Base-by-base conservation (phyloP, 257 asterid species). In the Fraxinus excelsior region DNA sequence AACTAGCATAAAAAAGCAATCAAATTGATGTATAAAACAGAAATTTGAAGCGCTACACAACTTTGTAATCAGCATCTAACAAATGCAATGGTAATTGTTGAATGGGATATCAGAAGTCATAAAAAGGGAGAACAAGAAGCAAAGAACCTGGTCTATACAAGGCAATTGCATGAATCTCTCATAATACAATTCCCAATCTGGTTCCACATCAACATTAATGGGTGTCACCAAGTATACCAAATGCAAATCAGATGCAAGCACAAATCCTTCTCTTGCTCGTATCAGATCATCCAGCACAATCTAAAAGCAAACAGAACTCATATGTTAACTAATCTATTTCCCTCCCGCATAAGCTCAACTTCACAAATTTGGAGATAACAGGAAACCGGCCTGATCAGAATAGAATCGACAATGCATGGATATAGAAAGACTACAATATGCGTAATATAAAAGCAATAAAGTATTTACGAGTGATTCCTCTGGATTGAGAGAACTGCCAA, bases 251-350 rank as follows among this genome's bases (percentile, higher is more conserved):
- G 99, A 95, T 72, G 99, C 98, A 25, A 95, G 91, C 72, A 95
- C 98, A 84, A 95, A 95, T n/a, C 98, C 99, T 86, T 95, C 96
- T 83, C 99, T 90, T 68, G 99, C 99, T 87, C 99, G 89, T 66
- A 86, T 44, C 83, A 95, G 91, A 90, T 95, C 98, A 79, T 93
- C 98, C 85, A 95, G 89, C 87, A 95, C 99, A 85, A 95, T 83
- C 99, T 95, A 83, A 88, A 35, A 81, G 42, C 5, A 70, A 51
- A 66, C 72, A 78, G 82, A 83, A 72, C 67, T 80, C 76, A 73
- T 21, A 58, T 19, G 60, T 75, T 70, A 71, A 25, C 42, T 70
- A 77, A 71, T 78, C 42, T 67, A 70, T 78, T 31, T 72, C 35
- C 68, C 28, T 10, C 34, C 35, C 2, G n/a, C 68, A 3, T 62